Percentiles rank a stretch among this genome's conserved stretches.
These are phyloP conservation scores for Colletotrichum salicis DNA, from an alignment of 2,329 filamentous ascomycete species.

Conservation along the genomic window DNA sequence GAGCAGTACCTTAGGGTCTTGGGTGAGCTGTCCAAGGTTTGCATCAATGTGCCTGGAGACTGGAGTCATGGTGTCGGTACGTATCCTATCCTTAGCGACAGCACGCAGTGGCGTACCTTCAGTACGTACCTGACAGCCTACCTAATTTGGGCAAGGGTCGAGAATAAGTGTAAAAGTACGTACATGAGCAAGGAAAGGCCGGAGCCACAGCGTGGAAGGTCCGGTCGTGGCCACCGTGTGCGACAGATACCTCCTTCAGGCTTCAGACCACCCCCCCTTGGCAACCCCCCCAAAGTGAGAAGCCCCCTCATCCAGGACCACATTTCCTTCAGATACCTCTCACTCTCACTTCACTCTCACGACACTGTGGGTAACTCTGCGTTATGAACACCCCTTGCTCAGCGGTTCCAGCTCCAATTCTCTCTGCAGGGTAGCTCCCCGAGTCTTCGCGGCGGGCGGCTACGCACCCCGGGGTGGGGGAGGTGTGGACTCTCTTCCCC, in stretches of 20 bases:
- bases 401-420: constrained; percentile 3
- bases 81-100: background rate
- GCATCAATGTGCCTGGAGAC: background rate
- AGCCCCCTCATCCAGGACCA: background rate
- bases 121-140: background rate
- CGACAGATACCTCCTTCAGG: background rate
- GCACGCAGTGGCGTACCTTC: background rate
- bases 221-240: background rate
- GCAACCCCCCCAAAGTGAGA: background rate
- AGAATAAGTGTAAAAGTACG: background rate
- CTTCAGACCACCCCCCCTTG: background rate
- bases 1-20: background rate
- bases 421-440: constrained; percentile 31
- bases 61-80: background rate
- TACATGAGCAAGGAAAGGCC: background rate
- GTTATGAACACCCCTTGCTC: constrained; percentile 21
- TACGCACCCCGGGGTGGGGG: constrained; percentile 30
- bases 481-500: constrained; percentile 1
- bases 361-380: background rate
- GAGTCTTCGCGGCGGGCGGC: constrained; percentile 26
- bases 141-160: background rate
- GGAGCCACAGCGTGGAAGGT: background rate
- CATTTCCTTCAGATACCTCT: background rate
- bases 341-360: constrained; percentile 20
- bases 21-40: background rate